Conservation (phyloP, 2,329 filamentous ascomycete genomes). For the Hypoxylon sp. region DNA sequence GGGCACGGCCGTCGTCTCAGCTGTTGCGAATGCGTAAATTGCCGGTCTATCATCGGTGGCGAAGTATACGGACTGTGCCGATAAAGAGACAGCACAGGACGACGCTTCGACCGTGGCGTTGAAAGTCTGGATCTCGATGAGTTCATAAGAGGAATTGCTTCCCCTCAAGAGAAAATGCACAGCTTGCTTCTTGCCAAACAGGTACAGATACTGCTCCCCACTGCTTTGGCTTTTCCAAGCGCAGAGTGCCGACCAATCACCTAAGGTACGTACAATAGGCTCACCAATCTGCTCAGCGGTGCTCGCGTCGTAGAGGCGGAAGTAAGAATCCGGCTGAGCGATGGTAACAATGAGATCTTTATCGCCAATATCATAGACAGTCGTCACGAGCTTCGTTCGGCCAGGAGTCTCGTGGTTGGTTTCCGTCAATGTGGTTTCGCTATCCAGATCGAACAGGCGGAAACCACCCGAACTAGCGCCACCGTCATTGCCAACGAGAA, state of each 20-base stretch:
- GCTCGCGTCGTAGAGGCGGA: constrained; percentile 59
- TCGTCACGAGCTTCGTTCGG: constrained; percentile 62
- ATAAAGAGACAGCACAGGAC: constrained; percentile 60
- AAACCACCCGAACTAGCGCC: constrained; percentile 62
- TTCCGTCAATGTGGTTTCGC: constrained; percentile 53
- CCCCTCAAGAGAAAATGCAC: constrained; percentile 59
- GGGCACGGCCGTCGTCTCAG: constrained; percentile 58
- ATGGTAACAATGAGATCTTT: constrained; percentile 60
- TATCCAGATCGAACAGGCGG: constrained; percentile 56
- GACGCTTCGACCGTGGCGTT: constrained; percentile 59
- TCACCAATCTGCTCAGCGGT: constrained; percentile 53
- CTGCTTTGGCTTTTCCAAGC: constrained; percentile 59
- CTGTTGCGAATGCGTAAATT: constrained; percentile 59
- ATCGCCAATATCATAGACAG: constrained; percentile 56
- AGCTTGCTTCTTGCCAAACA: constrained; percentile 62
- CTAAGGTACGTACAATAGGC: constrained; percentile 56
- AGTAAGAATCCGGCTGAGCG: constrained; percentile 60
- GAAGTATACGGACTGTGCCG: constrained; percentile 58
- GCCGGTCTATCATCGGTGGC: constrained; percentile 57
- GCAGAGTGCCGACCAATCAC: constrained; percentile 65
- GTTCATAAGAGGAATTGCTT: constrained; percentile 51
- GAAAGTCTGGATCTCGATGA: constrained; percentile 63
- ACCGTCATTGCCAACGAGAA: constrained; percentile 64
- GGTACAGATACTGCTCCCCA: constrained; percentile 61
- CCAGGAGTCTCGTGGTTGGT: constrained; percentile 56